These are phyloP conservation scores for Incumbomyces delicatus DNA, from an alignment of 2,329 filamentous ascomycete species.

Conservation along the genomic window DNA sequence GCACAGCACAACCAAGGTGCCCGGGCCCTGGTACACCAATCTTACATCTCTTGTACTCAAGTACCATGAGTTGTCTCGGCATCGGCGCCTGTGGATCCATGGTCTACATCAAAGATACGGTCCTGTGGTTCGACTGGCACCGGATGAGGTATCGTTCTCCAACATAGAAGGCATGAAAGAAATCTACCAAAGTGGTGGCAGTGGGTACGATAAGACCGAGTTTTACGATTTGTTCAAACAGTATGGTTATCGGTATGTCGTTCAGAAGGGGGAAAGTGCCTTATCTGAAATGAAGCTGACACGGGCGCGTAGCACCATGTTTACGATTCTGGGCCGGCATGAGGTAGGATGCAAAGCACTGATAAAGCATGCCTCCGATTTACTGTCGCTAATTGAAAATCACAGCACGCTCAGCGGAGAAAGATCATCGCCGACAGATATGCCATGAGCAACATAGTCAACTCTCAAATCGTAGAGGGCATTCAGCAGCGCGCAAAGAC, in stretches of 20 bases:
- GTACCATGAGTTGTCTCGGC: conserved; percentile 11
- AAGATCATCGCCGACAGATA: conserved; percentile 57
- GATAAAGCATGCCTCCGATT: neutral
- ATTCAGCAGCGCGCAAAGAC: conserved; percentile 48
- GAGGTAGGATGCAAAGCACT: too few relatives aligned
- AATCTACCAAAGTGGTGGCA: conserved; percentile 28
- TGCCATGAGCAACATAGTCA: conserved; percentile 58
- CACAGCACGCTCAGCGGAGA: conserved; percentile 49
- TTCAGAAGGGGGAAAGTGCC: neutral
- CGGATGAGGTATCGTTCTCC: conserved; percentile 35
- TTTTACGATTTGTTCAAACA: conserved; percentile 28
- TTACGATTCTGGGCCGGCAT: too few relatives aligned
- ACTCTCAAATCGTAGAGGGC: conserved; percentile 44
- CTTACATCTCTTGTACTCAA: too few relatives aligned
- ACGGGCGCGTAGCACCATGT: too few relatives aligned
- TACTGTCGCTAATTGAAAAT: neutral
- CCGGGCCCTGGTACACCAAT: too few relatives aligned
- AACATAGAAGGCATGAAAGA: conserved; percentile 32
- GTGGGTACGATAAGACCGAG: conserved; percentile 24
- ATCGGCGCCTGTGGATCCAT: too few relatives aligned
- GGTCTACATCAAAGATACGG: conserved; percentile 27
- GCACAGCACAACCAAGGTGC: conserved; percentile 6
- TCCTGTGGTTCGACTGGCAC: conserved; percentile 32
- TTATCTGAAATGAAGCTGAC: too few relatives aligned
- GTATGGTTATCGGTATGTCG: conserved; percentile 21